These are phyloP conservation scores for Aristolochia californica DNA, from an alignment of 164 flowering plant genomes.

Conservation along the genomic window DNA sequence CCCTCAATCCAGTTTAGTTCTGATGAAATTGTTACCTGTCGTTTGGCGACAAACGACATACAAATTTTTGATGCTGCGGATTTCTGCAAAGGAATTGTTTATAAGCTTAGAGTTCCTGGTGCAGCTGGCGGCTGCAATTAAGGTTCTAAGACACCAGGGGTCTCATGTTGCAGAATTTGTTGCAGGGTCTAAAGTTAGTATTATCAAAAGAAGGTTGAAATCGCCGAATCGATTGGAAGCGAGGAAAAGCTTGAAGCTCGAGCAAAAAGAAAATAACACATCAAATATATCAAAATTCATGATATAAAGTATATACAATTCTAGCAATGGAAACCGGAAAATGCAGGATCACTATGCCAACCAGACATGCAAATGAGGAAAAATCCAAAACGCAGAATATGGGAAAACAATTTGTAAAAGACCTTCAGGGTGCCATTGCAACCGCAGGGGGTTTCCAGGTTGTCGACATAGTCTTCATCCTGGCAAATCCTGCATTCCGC, in stretches of 20 bases:
- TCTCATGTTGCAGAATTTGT: constrained; percentile 80
- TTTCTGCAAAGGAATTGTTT: constrained; percentile 61
- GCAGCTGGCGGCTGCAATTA: constrained; percentile 61
- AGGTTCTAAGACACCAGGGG: constrained; percentile 76
- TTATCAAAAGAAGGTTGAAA: background rate
- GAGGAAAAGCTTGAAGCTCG: no score
- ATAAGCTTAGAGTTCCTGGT: constrained; percentile 72
- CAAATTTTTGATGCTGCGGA: constrained; percentile 74
- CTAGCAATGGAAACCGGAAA: no score
- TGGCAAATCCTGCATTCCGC: constrained; percentile 74
- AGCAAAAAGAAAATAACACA: no score
- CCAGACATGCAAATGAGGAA: no score
- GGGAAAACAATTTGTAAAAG: background rate
- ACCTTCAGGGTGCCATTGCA: constrained; percentile 78
- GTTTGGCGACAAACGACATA: constrained; percentile 82
- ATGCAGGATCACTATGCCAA: no score
- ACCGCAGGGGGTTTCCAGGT: constrained; percentile 63
- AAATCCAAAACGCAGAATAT: no score
- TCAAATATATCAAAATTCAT: no score
- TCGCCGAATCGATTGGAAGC: no score
- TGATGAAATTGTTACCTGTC: constrained; percentile 88
- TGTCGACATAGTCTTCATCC: constrained; percentile 44
- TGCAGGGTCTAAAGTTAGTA: constrained; percentile 82
- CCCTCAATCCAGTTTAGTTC: constrained; percentile 59
- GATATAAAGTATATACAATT: no score